Percentiles rank a stretch among this genome's conserved stretches.
These are phyloP conservation scores for Neurospora sp. DNA, from an alignment of 495 filamentous ascomycete species.

Conservation along the genomic window DNA sequence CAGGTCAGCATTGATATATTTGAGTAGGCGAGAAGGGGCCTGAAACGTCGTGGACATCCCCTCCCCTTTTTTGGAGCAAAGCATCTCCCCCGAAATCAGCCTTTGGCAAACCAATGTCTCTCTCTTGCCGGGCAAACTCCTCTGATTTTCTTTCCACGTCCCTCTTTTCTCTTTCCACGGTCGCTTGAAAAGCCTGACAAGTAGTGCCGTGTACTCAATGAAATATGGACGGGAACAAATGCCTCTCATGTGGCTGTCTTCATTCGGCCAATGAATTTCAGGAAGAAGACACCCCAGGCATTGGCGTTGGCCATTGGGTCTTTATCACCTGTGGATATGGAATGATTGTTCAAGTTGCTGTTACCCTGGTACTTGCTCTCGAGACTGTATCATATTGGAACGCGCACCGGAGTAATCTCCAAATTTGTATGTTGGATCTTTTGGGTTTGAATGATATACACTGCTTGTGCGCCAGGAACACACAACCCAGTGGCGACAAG, in stretches of 20 bases:
- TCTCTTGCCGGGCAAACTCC: not conserved
- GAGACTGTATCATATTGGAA: not conserved
- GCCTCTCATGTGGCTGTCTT: not conserved
- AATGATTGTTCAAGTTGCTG: not conserved
- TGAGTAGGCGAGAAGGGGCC: not conserved
- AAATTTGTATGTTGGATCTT: not conserved
- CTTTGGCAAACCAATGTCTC: not conserved
- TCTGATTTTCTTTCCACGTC: not conserved
- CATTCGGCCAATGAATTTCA: not conserved
- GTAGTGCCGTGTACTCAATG: not conserved
- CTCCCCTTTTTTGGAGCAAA: not conserved
- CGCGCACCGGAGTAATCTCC: not conserved
- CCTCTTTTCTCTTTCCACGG: not conserved
- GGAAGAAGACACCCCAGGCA: not conserved
- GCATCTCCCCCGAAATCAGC: not conserved
- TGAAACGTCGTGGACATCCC: not conserved
- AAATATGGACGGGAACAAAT: not conserved
- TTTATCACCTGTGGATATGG: not conserved
- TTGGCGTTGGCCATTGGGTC: not conserved
- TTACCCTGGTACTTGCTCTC: not conserved
- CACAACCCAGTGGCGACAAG: not conserved
- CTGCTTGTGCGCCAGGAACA: not conserved
- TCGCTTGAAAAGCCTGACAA: not conserved
- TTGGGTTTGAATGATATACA: not conserved
- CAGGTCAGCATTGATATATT: not conserved